Evolutionary conservation across 768 basidiomycete species (phyloP).

Genomic region (Chiua virens): DNA sequence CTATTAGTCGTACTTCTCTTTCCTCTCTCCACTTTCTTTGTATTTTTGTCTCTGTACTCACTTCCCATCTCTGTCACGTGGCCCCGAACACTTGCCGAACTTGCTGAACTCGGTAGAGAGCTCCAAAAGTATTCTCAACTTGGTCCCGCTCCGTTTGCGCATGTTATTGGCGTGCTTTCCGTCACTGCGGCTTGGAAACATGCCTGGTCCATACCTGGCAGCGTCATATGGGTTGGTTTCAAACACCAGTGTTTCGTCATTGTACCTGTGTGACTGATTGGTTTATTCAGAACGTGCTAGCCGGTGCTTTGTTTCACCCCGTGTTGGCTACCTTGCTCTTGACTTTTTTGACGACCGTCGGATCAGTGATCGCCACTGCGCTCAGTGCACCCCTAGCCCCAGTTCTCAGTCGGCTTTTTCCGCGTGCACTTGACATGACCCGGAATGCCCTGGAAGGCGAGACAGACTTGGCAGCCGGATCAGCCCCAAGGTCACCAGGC

Average conservation of each 20-base stretch:
- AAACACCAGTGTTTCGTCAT: not conserved
- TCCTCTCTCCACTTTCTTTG: conserved; percentile 61
- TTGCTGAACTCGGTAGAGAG: conserved; percentile 72
- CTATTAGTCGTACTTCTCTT: conserved; percentile 70
- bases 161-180: conserved; percentile 81
- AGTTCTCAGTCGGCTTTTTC: conserved; percentile 77
- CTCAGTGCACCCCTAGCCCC: conserved; percentile 85
- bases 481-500: conserved; percentile 39
- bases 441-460: conserved; percentile 76
- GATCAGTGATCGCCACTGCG: conserved; percentile 78
- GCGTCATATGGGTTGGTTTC: conserved; percentile 78
- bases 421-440: conserved; percentile 82
- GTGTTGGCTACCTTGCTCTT: conserved; percentile 78
- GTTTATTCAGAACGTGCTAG: conserved; percentile 75
- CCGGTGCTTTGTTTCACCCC: conserved; percentile 84
- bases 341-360: conserved; percentile 82
- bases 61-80: conserved; percentile 73
- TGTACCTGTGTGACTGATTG: conserved; percentile 16
- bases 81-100: conserved; percentile 74
- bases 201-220: conserved; percentile 95
- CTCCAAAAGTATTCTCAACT: conserved; percentile 78
- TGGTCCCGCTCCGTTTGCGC: conserved; percentile 59
- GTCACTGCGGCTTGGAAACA: conserved; percentile 93
- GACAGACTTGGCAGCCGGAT: conserved; percentile 42
- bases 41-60: conserved; percentile 46